Base-by-base conservation (phyloP, 345 rosid genomes). In the Eucalyptus brandiana region DNA sequence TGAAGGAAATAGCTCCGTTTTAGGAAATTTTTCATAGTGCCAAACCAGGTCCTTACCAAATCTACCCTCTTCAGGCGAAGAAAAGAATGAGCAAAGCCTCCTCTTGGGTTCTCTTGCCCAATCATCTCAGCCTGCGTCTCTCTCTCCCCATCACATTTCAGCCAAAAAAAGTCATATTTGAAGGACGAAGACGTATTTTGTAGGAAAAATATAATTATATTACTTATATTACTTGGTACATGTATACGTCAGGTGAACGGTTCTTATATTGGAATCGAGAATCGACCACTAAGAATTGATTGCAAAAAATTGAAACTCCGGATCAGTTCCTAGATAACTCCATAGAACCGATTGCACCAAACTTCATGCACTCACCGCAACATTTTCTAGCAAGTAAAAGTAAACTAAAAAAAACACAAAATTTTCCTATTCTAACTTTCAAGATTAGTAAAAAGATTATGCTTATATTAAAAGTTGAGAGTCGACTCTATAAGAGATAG, bases 241-340 rank as follows among this genome's bases (percentile, higher is more conserved):
- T 53, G 2, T 53, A 19, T 19, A 53, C 56, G 23, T 53, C 0
- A 8, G 10, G 56, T 51, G 56, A 7, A 51, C 0, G 4, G 1
- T 53, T 53, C 1, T 53, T 53, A 53, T 4, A 2, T 53, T 53
- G 24, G 9, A 53, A 53, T 53, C 0, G 24, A 53, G 10, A 53
- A 19, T 53, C 0, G 1, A 51, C 4, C 56, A 19, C 0, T 53
- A 53, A 53, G 2, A 10, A 53, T 53, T 18, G 24, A 18, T 53
- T 53, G 0, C 10, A 53, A 53, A 19, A 51, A 53, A 18, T 53
- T 7, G 23, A 51, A 51, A 18, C 1, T 0, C 24, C 0, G 0
- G 1, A 0, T 18, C 0, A 0, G 1, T 18, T 19, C 1, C 10
- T 2, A 19, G 2, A 8, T 53, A 0, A 18, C 1, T 53, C 24